Evolutionary conservation across 2,329 filamentous ascomycete species (phyloP), one percentile per base, ranked within the genome.

Genomic region (Metarhizium humberi): DNA sequence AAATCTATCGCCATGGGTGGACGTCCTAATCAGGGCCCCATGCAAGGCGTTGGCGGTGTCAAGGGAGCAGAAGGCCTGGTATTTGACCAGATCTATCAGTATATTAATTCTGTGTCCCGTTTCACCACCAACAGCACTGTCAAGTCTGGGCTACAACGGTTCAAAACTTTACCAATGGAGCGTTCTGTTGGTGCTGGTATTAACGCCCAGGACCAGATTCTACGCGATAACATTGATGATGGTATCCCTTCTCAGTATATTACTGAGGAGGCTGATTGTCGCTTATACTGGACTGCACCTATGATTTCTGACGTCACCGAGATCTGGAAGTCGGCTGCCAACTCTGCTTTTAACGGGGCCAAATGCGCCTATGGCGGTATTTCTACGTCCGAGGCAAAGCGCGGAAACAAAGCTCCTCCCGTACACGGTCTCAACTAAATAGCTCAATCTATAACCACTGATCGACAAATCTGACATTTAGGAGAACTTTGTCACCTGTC

Each of bases 31-130:
- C 62, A 68, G 40, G 75, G 76, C 2, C 69, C 70, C 2, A 81
- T 81, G 55, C 79, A 82, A 64, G 78, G 76, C 20, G 71, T 81
- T 2, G 78, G 77, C 47, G 78, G 78, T 13, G 72, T 78, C 59
- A 80, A 81, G 64, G 79, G 79, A 10, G 71, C 73, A 1, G 70
- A 76, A 61, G 67, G 69, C 20, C 67, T 71, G 46, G 56, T 60
- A 5, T 74, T 65, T 60, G 25, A 6, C 5, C 54, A 64, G 52
- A 67, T 74, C 20, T 20, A 20, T 20, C 20, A 20, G 20, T 20
- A 20, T 20, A 20, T 20, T 20, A 20, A 20, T 20, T 20, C 20
- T 20, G 20, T 20, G 20, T 20, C 20, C 20, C 20, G 20, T 18
- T 62, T 65, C 25, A 30, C n/a, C 18, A 64, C 64, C 48, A 68